These are phyloP conservation scores for Chlorociboria aeruginascens DNA, from an alignment of 495 filamentous ascomycete species.

Conservation along the genomic window DNA sequence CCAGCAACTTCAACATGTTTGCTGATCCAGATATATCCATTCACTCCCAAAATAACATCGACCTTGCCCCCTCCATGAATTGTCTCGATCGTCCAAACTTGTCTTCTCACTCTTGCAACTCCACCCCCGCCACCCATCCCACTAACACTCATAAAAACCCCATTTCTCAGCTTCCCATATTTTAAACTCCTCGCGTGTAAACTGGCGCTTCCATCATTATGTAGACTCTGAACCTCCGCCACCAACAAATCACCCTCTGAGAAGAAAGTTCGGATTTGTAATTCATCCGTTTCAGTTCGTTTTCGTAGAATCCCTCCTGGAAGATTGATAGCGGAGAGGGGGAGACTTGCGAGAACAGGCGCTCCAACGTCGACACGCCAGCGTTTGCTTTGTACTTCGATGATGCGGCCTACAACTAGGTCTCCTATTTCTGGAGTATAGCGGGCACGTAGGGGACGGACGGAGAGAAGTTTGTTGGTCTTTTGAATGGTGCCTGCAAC, in stretches of 20 bases:
- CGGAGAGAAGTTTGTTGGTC: slow-evolving; percentile 91
- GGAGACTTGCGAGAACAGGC: slow-evolving; percentile 68
- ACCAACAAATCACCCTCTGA: slow-evolving; percentile 80
- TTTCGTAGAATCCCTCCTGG: slow-evolving; percentile 87
- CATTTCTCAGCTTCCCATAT: slow-evolving; percentile 92
- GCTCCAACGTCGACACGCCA: slow-evolving; percentile 92
- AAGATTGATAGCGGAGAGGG: slow-evolving; percentile 80
- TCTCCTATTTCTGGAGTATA: slow-evolving; percentile 95
- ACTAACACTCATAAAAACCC: slow-evolving; percentile 68
- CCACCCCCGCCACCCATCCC: slow-evolving; percentile 74
- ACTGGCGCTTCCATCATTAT: slow-evolving; percentile 66
- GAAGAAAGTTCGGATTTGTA: slow-evolving; percentile 91
- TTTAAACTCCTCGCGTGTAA: slow-evolving; percentile 82
- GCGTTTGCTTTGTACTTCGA: slow-evolving; percentile 76
- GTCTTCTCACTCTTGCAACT: slow-evolving; percentile 66
- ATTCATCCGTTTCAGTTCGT: slow-evolving; percentile 84
- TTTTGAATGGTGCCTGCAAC: slow-evolving; percentile 78
- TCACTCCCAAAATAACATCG: slow-evolving; percentile 84
- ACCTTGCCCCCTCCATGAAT: slow-evolving; percentile 61
- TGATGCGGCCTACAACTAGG: slow-evolving; percentile 84
- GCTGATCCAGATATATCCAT: slow-evolving; percentile 90
- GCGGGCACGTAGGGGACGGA: slow-evolving; percentile 78
- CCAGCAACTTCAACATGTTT: slow-evolving; percentile 46
- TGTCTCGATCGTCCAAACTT: slow-evolving; percentile 72
- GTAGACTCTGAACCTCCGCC: slow-evolving; percentile 81